Evolutionary conservation across 257 asterid genomes (phyloP), one percentile per base, ranked within the genome.

Genomic region (Gentiana straminea): DNA sequence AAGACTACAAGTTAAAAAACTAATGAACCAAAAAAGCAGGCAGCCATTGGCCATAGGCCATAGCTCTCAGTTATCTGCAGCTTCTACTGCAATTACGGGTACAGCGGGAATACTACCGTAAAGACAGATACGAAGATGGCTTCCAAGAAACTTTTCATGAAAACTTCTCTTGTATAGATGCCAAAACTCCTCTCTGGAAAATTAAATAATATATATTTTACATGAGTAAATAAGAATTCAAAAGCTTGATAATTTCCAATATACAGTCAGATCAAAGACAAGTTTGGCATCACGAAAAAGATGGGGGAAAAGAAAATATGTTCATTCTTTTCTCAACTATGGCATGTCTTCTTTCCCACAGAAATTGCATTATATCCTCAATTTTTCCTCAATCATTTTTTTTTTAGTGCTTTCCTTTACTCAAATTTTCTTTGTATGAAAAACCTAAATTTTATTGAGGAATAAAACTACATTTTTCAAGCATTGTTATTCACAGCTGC

Each of bases 161-260:
- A 91, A 78, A 61, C 68, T 81, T 77, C 72, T 79, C 75, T 59
- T 75, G 51, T 87, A 84, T 73, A 91, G 66, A 60, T 83, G 93
- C 98, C 98, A 91, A 63, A 91, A 84, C 81, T 87, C 98, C 39
- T 91, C 94, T 61, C 98, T 91, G 93, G 24, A 24, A 24, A 24
- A 24, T 55, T 67, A 64, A 55, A 59, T 13, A 57, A 64, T 24
- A 45, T 63, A 60, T 51, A 10, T 37, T 13, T 24, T 24, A 49
- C 9, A 5, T 50, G 43, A 60, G 37, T 57, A 48, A 8, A 44
- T 36, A 52, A 60, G 41, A 10, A 55, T 36, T 51, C 48, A 65
- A 51, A 51, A 67, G 32, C 2, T 47, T 41, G 57, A 38, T 35
- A 13, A 58, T 35, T 48, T 50, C 39, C 55, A 8, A 35, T 49